Evolutionary conservation across 192 early-diverging fungal species (phyloP).

Genomic region (Linderina pennispora): DNA sequence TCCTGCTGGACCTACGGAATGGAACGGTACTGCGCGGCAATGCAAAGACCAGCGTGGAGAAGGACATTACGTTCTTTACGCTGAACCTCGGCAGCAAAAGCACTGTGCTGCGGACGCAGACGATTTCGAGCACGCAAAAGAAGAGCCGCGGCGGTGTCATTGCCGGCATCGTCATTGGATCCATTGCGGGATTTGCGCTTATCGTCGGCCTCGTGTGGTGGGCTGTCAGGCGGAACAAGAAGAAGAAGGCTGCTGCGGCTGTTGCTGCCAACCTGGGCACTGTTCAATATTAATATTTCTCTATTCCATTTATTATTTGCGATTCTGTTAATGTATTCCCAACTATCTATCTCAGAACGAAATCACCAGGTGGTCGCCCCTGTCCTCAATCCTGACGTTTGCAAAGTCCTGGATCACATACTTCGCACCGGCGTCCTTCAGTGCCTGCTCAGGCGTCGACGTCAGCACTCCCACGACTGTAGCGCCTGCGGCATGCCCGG

Average conservation of each 20-base stretch:
- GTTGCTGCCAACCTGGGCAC: too few relatives aligned
- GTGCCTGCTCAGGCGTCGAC: conserved; percentile 6
- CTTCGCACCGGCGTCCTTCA: conserved; percentile 17
- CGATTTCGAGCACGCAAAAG: conserved; percentile 33
- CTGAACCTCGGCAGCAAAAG: conserved; percentile 17
- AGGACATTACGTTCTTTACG: conserved; percentile 40
- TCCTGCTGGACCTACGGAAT: conserved; percentile 22
- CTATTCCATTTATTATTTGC: neutral
- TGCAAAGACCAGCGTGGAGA: conserved; percentile 9
- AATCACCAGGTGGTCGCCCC: conserved; percentile 5
- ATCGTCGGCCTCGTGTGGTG: conserved; percentile 11
- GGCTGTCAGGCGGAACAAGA: conserved; percentile 2
- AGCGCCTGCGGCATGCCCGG: conserved; percentile 18
- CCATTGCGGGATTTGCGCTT: conserved; percentile 20
- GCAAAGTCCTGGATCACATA: conserved; percentile 20
- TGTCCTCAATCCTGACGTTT: neutral
- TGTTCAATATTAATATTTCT: neutral
- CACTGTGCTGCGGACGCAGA: conserved; percentile 18
- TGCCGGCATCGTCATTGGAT: conserved; percentile 36
- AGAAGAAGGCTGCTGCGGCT: too few relatives aligned
- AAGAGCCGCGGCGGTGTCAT: conserved; percentile 12
- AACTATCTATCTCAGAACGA: neutral
- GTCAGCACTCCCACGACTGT: conserved; percentile 26
- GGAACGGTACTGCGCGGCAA: conserved; percentile 25
- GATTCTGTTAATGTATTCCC: too few relatives aligned